phyloP scores from a whole-genome alignment of 495 filamentous ascomycete genomes.

The Daldinia concentrica region DNA sequence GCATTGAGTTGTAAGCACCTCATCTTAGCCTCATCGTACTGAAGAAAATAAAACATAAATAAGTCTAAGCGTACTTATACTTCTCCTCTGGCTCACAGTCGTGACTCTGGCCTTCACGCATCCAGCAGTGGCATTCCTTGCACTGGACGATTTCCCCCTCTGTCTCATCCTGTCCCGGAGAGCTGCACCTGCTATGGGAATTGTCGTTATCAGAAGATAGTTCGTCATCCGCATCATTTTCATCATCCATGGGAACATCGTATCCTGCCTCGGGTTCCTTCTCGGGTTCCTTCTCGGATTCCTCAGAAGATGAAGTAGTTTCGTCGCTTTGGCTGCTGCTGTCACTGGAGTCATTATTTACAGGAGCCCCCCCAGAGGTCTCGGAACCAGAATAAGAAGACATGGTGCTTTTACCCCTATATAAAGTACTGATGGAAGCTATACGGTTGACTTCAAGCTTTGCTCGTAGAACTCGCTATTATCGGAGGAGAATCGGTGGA shows the following conservation, averaged over 20 bases:
- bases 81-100: slow-evolving; percentile 21
- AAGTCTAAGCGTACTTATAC: slow-evolving; percentile 14
- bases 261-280: too few species aligned
- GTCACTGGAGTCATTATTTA: neutral
- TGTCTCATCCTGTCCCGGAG: neutral
- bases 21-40: neutral
- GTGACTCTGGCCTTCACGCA: slow-evolving; percentile 2
- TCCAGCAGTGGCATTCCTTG: slow-evolving; percentile 20
- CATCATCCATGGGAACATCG: neutral
- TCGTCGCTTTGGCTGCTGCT: neutral
- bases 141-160: slow-evolving; percentile 9
- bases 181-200: neutral
- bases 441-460: too few species aligned
- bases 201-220: neutral
- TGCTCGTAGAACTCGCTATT: too few species aligned
- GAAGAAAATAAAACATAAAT: neutral
- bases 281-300: too few species aligned
- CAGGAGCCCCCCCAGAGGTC: neutral
- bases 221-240: neutral
- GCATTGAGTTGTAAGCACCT: too few species aligned
- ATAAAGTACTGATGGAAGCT: neutral
- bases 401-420: neutral
- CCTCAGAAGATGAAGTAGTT: too few species aligned
- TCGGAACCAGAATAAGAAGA: neutral
- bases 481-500: too few species aligned